phyloP scores from a whole-genome alignment of 2,329 filamentous ascomycete species.

The Hypoxylon sp. region DNA sequence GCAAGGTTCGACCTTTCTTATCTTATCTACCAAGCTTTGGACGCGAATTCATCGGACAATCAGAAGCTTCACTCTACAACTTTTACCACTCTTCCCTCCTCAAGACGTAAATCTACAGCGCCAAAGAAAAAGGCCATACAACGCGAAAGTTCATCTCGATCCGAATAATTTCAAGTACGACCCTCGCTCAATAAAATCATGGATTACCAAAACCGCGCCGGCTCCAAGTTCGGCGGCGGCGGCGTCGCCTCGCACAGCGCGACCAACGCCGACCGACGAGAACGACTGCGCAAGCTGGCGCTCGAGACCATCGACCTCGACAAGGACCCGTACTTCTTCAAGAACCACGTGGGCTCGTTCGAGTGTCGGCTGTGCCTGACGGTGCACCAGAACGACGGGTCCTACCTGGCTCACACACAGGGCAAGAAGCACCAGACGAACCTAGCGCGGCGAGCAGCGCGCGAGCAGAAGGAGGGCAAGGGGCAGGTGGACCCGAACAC shows the following conservation, averaged over 20 bases:
- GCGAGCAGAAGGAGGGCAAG: constrained; percentile 89
- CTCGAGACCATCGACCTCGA: constrained; percentile 99
- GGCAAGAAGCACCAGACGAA: constrained; percentile 99
- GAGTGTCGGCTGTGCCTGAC: constrained; percentile 97
- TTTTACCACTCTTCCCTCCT: background rate
- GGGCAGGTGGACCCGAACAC: constrained; percentile 72
- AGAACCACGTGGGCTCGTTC: constrained; percentile 97
- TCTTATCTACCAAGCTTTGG: constrained; percentile 21
- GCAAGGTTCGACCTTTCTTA: background rate
- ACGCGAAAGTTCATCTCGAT: background rate
- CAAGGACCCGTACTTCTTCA: constrained; percentile 99
- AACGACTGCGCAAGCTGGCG: constrained; percentile 95
- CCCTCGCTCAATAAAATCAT: constrained; percentile 49
- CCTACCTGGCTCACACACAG: constrained; percentile 97
- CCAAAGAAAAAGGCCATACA: background rate
- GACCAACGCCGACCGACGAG: constrained; percentile 95
- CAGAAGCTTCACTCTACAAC: background rate
- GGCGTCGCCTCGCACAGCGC: constrained; percentile 93
- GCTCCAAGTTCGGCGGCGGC: constrained; percentile 97
- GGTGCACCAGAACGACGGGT: constrained; percentile 98
- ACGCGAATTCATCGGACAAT: background rate
- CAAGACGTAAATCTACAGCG: background rate
- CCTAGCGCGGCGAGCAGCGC: constrained; percentile 91
- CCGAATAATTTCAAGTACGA: background rate
- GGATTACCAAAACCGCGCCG: constrained; percentile 89